These are phyloP conservation scores for Aspergillus bridgeri DNA, from an alignment of 495 filamentous ascomycete species.

Conservation along the genomic window DNA sequence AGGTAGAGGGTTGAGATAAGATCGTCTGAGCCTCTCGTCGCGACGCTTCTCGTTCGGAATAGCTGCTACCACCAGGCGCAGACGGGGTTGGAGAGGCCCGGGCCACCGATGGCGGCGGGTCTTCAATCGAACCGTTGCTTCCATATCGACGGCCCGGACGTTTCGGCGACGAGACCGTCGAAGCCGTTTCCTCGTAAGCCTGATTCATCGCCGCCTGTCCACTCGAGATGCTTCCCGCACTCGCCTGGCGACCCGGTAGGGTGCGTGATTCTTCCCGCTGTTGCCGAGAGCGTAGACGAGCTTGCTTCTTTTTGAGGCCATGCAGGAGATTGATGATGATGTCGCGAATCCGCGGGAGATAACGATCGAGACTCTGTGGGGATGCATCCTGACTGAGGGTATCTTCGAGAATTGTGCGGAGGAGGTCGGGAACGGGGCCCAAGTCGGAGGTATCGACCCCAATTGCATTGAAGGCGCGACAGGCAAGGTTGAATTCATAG, in stretches of 20 bases:
- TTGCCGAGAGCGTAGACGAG: conserved; percentile 78
- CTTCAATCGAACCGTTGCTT: conserved; percentile 47
- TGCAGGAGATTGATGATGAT: conserved; percentile 98
- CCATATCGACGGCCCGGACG: conserved; percentile 47
- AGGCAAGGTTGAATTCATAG: conserved; percentile 98
- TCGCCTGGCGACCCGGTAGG: conserved; percentile 57
- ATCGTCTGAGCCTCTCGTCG: conserved; percentile 50
- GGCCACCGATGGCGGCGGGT: conserved; percentile 37
- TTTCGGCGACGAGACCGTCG: conserved; percentile 33
- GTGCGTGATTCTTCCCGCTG: conserved; percentile 58
- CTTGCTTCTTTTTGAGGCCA: conserved; percentile 93
- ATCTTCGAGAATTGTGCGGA: conserved; percentile 88
- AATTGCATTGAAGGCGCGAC: conserved; percentile 91
- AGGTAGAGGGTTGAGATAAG: conserved; percentile 57
- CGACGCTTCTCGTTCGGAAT: conserved; percentile 38
- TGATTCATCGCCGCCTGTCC: conserved; percentile 59
- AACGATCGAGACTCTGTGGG: conserved; percentile 83
- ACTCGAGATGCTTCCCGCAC: conserved; percentile 62
- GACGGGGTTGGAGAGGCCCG: conserved; percentile 40
- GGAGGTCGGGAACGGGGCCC: conserved; percentile 87
- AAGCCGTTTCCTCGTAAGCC: conserved; percentile 60
- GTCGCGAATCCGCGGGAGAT: conserved; percentile 87
- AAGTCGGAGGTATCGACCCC: conserved; percentile 92
- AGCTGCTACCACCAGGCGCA: conserved; percentile 31
- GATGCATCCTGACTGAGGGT: conserved; percentile 96